Evolutionary conservation across 345 rosid genomes (phyloP), one percentile per base, ranked within the genome.

Genomic region (Melaleuca quinquenervia): DNA sequence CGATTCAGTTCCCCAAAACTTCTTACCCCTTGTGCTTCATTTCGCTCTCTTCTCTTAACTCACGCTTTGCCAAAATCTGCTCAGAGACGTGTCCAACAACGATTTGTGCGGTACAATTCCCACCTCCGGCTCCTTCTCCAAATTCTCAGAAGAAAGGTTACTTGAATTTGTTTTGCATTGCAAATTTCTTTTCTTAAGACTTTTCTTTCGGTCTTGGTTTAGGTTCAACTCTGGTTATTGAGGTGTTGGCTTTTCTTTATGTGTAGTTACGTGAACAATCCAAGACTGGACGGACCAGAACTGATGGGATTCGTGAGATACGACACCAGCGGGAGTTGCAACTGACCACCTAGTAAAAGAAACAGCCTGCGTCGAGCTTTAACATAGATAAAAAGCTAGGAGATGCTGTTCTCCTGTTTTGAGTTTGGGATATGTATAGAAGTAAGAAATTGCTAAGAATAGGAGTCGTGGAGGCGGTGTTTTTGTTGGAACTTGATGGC

Each of bases 251-350:
- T 16, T 5, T 82, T 54, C 74, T 80, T 55, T 50, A 62, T 51
- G 32, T 87, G 87, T 91, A 95, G 98, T 83, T 94, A 91, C 58
- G 56, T 60, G 85, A 93, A 91, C 60, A 95, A 95, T 87, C 87
- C 95, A 32, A 91, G 92, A 87, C 89, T 93, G 51, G 91, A 93
- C 92, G 98, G 98, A 53, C 98, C 95, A 15, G 96, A 95, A 85
- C 92, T 95, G 74, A 90, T 94, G 94, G 98, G 98, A 22, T 93
- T 92, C 85, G 98, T 95, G 85, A 92, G 95, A 85, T 95, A 95
- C 20, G 94, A 91, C 50, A 87, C 76, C 1, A 90, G 94, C 52
- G 91, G 93, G 44, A 89, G 89, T 89, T 93, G 97, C 88, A 84
- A 85, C 87, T 91, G 90, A 92, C 1, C 2, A 36, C 78, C 11